A percentile compares a stretch with the other conserved stretches of the same genome.
Conservation (phyloP, 75 land plant genomes). For the Selaginella moellendorffii region DNA sequence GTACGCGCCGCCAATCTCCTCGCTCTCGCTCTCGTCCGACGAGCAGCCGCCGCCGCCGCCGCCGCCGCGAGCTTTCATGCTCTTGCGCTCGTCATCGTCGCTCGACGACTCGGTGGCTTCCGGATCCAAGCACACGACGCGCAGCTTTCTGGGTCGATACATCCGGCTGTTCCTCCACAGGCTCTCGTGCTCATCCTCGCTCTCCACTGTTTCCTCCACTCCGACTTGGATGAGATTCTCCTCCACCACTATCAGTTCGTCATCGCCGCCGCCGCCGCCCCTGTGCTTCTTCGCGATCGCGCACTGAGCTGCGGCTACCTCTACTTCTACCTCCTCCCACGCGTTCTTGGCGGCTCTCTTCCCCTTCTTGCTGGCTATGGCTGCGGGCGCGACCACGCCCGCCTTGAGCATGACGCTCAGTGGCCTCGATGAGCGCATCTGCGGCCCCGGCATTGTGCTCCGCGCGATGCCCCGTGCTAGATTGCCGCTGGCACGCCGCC, state of each 20-base stretch:
- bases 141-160: too few relatives aligned
- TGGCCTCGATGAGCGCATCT: not conserved
- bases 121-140: too few relatives aligned
- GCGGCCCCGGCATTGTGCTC: not conserved
- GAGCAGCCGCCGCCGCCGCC: not conserved
- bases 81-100: constrained; percentile 6
- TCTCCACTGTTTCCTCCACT: not conserved
- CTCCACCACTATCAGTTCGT: too few relatives aligned
- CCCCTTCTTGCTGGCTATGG: not conserved
- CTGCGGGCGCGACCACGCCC: not conserved
- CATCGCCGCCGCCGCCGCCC: too few relatives aligned
- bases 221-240: too few relatives aligned
- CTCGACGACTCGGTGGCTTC: constrained; percentile 15
- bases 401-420: not conserved
- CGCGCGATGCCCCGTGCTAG: not conserved
- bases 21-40: not conserved
- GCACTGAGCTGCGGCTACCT: not conserved
- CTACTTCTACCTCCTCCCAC: not conserved
- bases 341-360: not conserved
- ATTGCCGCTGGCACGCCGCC: not conserved
- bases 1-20: not conserved
- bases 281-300: not conserved
- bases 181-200: not conserved
- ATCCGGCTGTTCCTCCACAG: too few relatives aligned
- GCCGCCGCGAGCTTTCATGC: too few relatives aligned